Evolutionary conservation across 1,284 basidiomycete species (phyloP).

Genomic region (Ganoderma meredithae): DNA sequence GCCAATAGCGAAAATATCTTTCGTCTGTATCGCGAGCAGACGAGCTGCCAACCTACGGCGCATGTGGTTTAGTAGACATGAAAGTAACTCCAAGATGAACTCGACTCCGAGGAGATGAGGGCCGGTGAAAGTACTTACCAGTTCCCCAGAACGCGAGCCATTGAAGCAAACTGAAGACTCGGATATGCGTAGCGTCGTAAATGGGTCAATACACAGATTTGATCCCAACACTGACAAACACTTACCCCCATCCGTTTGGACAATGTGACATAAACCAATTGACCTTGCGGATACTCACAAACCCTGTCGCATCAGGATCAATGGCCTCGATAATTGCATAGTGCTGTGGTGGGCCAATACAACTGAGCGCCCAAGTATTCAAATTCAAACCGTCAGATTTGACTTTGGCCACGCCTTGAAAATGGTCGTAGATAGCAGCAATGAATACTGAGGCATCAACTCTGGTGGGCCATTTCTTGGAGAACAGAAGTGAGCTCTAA

Average conservation of each 20-base stretch:
- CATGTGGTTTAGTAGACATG: too few relatives aligned
- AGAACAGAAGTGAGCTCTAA: too few relatives aligned
- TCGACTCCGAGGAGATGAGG: too few relatives aligned
- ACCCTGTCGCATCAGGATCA: neutral
- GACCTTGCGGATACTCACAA: neutral
- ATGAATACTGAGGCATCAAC: too few relatives aligned
- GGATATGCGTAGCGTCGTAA: too few relatives aligned
- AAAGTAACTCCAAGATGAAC: too few relatives aligned
- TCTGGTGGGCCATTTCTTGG: too few relatives aligned
- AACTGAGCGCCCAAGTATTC: neutral
- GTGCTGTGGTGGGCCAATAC: neutral
- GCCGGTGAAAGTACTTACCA: neutral
- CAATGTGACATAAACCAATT: slow-evolving; percentile 1
- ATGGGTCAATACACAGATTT: too few relatives aligned
- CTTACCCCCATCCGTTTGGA: neutral
- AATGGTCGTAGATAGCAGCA: neutral
- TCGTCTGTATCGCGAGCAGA: neutral
- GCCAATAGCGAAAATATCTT: neutral
- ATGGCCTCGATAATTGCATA: neutral
- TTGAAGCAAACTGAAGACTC: slow-evolving; percentile 1
- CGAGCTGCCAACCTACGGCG: neutral
- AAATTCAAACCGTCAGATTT: too few relatives aligned
- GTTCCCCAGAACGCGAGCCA: neutral
- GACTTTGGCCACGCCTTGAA: too few relatives aligned
- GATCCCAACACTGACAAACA: neutral